Percentiles rank a stretch among this genome's conserved stretches.
Evolutionary conservation across 306 rosid genomes (phyloP).

Genomic region (Fragaria nilgerrensis): DNA sequence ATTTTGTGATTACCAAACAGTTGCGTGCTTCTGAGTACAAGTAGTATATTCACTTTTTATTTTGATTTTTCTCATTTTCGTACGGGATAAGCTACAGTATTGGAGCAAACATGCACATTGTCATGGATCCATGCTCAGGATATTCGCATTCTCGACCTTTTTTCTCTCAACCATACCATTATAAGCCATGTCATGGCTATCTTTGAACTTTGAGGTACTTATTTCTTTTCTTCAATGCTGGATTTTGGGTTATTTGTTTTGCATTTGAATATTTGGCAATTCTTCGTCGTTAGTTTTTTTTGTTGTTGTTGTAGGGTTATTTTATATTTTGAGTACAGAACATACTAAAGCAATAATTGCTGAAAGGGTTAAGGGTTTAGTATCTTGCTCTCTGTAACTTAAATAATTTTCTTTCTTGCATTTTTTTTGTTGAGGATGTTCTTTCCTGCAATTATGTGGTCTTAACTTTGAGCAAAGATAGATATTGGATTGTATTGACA

Average conservation of each 20-base stretch:
- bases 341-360: conserved; percentile 89
- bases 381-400: not conserved
- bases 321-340: conserved; percentile 38
- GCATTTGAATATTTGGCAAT: not conserved
- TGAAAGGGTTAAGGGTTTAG: conserved; percentile 56
- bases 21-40: not conserved
- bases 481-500: not conserved
- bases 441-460: not conserved
- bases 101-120: conserved; percentile 87
- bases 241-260: not conserved
- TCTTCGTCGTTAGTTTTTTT: not conserved
- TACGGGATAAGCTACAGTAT: conserved; percentile 37
- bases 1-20: not conserved
- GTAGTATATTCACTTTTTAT: not conserved
- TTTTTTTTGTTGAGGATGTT: no score
- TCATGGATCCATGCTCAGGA: conserved; percentile 82
- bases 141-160: conserved; percentile 79
- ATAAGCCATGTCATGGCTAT: conserved; percentile 82
- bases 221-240: not conserved
- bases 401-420: not conserved
- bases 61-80: not conserved
- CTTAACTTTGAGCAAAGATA: not conserved
- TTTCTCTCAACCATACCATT: conserved; percentile 78
- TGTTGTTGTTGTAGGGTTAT: conserved; percentile 10
- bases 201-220: conserved; percentile 78